Conservation (phyloP, 2,329 filamentous ascomycete species). For the Trichothecium sympodiale region DNA sequence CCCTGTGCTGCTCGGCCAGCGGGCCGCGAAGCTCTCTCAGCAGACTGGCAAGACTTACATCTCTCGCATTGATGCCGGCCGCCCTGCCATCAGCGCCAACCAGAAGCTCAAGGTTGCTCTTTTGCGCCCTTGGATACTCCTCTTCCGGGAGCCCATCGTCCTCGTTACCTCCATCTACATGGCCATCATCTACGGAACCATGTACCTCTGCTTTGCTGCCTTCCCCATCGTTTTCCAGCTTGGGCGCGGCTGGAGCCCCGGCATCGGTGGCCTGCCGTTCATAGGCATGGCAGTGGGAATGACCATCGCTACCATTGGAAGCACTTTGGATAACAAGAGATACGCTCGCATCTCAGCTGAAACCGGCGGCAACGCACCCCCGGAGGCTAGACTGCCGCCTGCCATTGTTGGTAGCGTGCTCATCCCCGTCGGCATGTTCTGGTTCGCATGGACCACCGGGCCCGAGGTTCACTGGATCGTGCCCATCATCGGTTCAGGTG, state of each 20-base stretch:
- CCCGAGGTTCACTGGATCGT: conserved; percentile 47
- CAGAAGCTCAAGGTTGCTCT: conserved; percentile 44
- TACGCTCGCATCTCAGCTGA: conserved; percentile 33
- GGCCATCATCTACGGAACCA: conserved; percentile 44
- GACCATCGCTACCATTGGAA: conserved; percentile 41
- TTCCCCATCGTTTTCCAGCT: conserved; percentile 53
- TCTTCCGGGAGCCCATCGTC: conserved; percentile 58
- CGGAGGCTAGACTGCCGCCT: conserved; percentile 51
- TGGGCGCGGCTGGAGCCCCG: conserved; percentile 44
- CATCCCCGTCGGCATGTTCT: conserved; percentile 51
- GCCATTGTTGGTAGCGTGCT: conserved; percentile 46
- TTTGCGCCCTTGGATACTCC: conserved; percentile 51
- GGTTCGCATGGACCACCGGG: conserved; percentile 55
- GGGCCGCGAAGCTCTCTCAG: conserved; percentile 38
- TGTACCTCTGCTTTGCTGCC: conserved; percentile 44
- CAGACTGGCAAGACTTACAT: conserved; percentile 44
- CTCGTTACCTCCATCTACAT: conserved; percentile 53
- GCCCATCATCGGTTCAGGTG: conserved; percentile 26
- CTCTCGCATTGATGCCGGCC: conserved; percentile 33
- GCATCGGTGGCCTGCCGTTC: conserved; percentile 50
- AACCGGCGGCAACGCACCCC: conserved; percentile 45
- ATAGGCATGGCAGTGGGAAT: conserved; percentile 55
- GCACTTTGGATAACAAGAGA: conserved; percentile 40
- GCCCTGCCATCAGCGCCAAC: conserved; percentile 28
- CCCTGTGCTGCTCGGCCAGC: conserved; percentile 41